Percentiles rank a stretch among this genome's conserved stretches.
Conservation (phyloP, 2,329 filamentous ascomycete genomes). For the Monosporascus sp. region DNA sequence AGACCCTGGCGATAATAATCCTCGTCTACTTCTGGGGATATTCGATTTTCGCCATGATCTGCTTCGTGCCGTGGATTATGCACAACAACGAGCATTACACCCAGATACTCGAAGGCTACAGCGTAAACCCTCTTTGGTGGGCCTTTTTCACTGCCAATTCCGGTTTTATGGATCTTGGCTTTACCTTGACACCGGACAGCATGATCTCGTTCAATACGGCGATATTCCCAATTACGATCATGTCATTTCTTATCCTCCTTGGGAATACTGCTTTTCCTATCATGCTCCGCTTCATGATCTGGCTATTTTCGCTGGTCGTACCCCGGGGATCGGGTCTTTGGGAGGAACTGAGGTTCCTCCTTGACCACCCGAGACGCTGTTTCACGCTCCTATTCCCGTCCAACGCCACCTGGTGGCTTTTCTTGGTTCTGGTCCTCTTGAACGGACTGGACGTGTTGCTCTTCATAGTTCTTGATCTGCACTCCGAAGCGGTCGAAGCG, state of each 20-base stretch:
- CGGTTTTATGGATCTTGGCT: constrained; percentile 92
- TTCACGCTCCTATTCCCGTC: constrained; percentile 93
- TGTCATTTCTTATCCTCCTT: constrained; percentile 85
- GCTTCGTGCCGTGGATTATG: constrained; percentile 76
- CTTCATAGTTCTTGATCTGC: constrained; percentile 86
- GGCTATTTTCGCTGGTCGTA: constrained; percentile 65
- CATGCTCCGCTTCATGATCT: constrained; percentile 91
- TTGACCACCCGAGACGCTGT: constrained; percentile 92
- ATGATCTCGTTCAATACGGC: constrained; percentile 85
- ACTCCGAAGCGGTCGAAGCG: constrained; percentile 62
- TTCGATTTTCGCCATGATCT: constrained; percentile 68
- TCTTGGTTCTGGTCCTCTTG: constrained; percentile 74
- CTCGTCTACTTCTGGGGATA: constrained; percentile 79
- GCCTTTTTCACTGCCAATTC: constrained; percentile 84
- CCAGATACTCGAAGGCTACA: constrained; percentile 54
- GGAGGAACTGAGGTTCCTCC: constrained; percentile 85
- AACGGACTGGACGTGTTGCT: constrained; percentile 85
- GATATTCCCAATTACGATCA: constrained; percentile 68
- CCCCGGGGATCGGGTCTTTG: constrained; percentile 66
- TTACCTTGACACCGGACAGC: constrained; percentile 86
- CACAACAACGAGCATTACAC: constrained; percentile 57
- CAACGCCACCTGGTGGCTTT: constrained; percentile 91
- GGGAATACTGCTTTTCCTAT: constrained; percentile 95
- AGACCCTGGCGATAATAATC: constrained; percentile 76
- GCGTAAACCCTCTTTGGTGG: constrained; percentile 77